Conservation (phyloP, 1,284 basidiomycete species). For the Phlebopus sp. region DNA sequence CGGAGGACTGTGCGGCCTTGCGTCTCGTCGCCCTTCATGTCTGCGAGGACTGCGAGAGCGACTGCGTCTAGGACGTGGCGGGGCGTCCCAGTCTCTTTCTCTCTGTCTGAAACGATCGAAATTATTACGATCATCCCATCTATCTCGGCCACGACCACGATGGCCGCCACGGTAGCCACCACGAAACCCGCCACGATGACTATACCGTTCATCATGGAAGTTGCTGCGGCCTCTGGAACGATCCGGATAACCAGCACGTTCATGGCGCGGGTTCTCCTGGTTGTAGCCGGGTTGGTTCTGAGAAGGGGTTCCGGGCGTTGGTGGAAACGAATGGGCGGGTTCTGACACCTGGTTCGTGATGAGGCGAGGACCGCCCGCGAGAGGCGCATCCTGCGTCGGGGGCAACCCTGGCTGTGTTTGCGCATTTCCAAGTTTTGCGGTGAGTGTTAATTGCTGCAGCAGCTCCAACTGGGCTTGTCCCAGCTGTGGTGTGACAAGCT, state of each 20-base stretch:
- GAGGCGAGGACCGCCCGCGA: conserved; percentile 3
- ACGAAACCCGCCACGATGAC: conserved; percentile 40
- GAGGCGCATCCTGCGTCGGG: conserved; percentile 4
- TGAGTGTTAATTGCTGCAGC: conserved; percentile 69
- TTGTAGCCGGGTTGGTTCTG: conserved; percentile 27
- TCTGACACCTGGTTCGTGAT: not conserved
- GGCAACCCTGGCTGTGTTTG: conserved; percentile 26
- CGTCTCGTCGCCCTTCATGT: conserved; percentile 46
- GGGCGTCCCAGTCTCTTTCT: conserved; percentile 44
- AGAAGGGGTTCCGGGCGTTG: conserved; percentile 2
- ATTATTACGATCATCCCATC: conserved; percentile 38
- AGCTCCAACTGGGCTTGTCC: conserved; percentile 62
- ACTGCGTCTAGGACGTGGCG: conserved; percentile 48
- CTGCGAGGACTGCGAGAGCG: conserved; percentile 72
- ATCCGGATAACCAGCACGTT: conserved; percentile 48
- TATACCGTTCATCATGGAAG: conserved; percentile 38
- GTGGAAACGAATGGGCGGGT: conserved; percentile 1
- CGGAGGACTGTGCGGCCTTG: conserved; percentile 57
- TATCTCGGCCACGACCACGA: conserved; percentile 37
- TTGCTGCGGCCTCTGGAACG: conserved; percentile 48
- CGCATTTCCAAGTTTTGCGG: conserved; percentile 44
- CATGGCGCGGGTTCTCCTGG: conserved; percentile 45
- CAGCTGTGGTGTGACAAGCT: conserved; percentile 34
- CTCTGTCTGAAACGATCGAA: conserved; percentile 49
- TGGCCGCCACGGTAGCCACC: conserved; percentile 30